Evolutionary conservation across 2,329 filamentous ascomycete species (phyloP), one percentile per base, ranked within the genome.

Genomic region (Paramyrothecium roridum): DNA sequence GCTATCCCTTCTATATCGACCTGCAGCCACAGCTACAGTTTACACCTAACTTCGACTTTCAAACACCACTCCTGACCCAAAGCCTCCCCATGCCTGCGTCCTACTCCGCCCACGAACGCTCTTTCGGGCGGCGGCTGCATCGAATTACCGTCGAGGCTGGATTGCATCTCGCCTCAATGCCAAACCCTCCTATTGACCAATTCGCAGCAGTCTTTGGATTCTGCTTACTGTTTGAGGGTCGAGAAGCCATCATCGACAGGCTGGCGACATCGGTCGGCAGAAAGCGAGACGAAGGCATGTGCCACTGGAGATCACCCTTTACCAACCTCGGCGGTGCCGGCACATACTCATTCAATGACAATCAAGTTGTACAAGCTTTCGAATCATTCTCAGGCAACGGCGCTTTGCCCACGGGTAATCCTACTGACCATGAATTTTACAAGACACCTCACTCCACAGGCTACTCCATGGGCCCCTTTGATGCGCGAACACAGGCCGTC

Each of bases 81-180:
- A 59, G 70, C 1, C 66, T 81, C 17, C 70, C 76, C 1, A 59
- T 74, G 1, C 80, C 83, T 1, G 73, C 68, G 21, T 85, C 84
- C 0, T 86, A 87, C 66, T 79, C 84, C 11, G 80, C 82, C 55
- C 77, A 83, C 23, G 89, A 93, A 67, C 73, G 77, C 2, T 86
- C 81, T 1, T 93, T 96, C 61, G 85, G 85, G 12, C 83, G 89
- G 8, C 81, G 88, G 4, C 74, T 96, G 4, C 88, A 90, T 50
- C 83, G 90, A 46, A 78, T 78, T 53, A 79, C 84, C 2, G 62
- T 86, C 1, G 89, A 96, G 69, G 72, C 77, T 23, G 89, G 80
- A 1, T 82, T 86, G 55, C 72, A 76, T 3, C 71, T 93, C 1
- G 76, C 90, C 3, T 73, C 67, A 16, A 76, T 77, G 67, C 64